Conservation (phyloP, 1,284 basidiomycete genomes). For the Sanghuangporus weigelae region DNA sequence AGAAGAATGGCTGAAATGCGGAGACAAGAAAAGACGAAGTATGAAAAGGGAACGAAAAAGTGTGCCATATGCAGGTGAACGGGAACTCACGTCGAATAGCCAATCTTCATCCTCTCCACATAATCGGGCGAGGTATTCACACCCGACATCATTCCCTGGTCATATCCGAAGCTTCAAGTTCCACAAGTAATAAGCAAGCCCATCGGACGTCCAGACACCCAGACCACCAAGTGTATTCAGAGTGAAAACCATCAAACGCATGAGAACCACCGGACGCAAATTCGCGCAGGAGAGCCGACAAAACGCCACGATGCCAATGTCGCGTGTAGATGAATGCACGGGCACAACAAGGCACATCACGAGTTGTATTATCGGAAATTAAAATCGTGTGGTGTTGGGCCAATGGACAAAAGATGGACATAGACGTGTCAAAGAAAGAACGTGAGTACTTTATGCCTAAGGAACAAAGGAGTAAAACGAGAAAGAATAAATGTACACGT, state of each 20-base stretch:
- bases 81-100: conserved; percentile 31
- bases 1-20: not conserved
- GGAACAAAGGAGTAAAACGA: not conserved
- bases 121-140: conserved; percentile 47
- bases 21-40: not conserved
- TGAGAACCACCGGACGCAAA: not conserved
- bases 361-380: not conserved
- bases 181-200: not conserved
- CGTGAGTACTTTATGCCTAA: not conserved
- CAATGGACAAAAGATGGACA: not conserved
- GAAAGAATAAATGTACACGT: conserved; percentile 19
- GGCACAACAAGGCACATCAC: not conserved
- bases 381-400: not conserved
- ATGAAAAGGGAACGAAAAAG: not conserved
- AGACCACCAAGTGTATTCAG: not conserved
- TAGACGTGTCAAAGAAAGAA: not conserved
- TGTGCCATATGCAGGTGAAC: not conserved
- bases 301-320: not conserved
- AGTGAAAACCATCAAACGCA: too few species aligned
- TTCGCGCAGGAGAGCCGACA: not conserved
- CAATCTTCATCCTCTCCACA: conserved; percentile 39
- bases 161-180: conserved; percentile 50
- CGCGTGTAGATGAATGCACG: not conserved
- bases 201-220: not conserved
- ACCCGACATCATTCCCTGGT: conserved; percentile 54